Percentiles rank a stretch among this genome's conserved stretches.
Conservation (phyloP, 169 alveolate species). For the Ichthyophthirius multifiliis region DNA sequence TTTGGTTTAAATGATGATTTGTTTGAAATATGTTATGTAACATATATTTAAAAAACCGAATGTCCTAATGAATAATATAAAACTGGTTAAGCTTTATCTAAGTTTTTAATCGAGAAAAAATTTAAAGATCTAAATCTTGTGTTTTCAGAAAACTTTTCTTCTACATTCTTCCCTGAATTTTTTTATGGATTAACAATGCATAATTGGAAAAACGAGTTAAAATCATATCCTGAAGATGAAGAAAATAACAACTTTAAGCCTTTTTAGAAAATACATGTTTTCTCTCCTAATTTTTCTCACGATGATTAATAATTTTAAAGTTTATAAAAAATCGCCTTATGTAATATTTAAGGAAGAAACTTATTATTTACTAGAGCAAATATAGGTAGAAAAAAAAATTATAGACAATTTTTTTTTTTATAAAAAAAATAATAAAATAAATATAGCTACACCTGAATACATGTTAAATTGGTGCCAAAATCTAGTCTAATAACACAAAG, state of each 20-base stretch:
- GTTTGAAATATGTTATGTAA: not conserved
- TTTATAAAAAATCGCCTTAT: not conserved
- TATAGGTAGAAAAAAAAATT: not conserved
- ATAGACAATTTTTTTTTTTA: not conserved
- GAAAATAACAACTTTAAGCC: not conserved
- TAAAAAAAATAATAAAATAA: not conserved
- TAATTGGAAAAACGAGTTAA: constrained; percentile 4
- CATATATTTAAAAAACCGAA: not conserved
- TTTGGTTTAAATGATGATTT: not conserved
- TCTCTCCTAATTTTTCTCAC: not conserved
- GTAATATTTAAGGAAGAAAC: not conserved
- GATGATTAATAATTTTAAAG: not conserved
- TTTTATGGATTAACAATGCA: not conserved
- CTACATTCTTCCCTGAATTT: not conserved
- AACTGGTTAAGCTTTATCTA: not conserved
- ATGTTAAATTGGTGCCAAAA: not conserved
- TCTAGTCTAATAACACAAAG: not conserved
- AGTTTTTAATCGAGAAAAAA: not conserved
- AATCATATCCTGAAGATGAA: not conserved
- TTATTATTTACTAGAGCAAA: not conserved
- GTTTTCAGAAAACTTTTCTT: not conserved
- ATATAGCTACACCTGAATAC: not conserved
- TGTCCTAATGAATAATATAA: not conserved
- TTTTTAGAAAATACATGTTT: not conserved
- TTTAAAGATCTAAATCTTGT: not conserved